These are phyloP conservation scores for Brassica napus DNA, from an alignment of 345 rosid species.

Conservation along the genomic window Da-Ae NC_063444.1:43894501-43895000, in stretches of 20 bases:
- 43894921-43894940: too few relatives aligned
- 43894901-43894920: not conserved
- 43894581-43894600: constrained; percentile 33
- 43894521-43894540: constrained; percentile 92
- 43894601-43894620: not conserved
- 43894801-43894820: constrained; percentile 52
- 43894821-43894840: too few relatives aligned
- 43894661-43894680: not conserved
- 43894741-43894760: constrained; percentile 73
- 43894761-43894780: constrained; percentile 72
- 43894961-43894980: too few relatives aligned
- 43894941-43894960: too few relatives aligned
- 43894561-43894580: constrained; percentile 32
- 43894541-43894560: constrained; percentile 73
- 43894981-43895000: constrained; percentile 6
- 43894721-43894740: constrained; percentile 49
- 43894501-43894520: constrained; percentile 94
- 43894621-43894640: not conserved
- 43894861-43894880: too few relatives aligned
- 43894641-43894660: not conserved
- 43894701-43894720: constrained; percentile 46
- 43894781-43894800: constrained; percentile 73
- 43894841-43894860: too few relatives aligned
- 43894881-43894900: not conserved
- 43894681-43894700: constrained; percentile 61